Base-by-base conservation (phyloP, 371 early-diverging fungal species). In the Mucor sp. region DNA sequence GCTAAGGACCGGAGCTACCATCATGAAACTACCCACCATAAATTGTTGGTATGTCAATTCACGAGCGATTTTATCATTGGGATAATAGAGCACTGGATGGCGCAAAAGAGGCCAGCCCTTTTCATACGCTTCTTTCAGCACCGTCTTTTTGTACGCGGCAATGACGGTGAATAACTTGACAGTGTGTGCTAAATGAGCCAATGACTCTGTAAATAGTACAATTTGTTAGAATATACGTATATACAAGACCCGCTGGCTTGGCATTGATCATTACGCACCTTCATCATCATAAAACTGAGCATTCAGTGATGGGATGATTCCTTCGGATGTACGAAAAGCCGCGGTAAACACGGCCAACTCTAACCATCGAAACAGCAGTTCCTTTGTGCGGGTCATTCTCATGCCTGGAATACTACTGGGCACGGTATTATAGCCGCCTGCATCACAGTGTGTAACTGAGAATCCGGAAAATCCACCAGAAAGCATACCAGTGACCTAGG, bases 101-200 rank as follows among this genome's bases (percentile, higher is more conserved):
- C 85, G 82, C 66, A 85, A 72, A 33, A 81, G 48, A 12, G 87
- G 87, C 78, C 80, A 83, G 4, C 87, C 87, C 35, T 79, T 74
- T 28, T 74, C 72, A n/a, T 80, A 67, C 9, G 81, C 83, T 62
- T 85, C 87, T 19, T 73, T 65, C 44, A 85, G 61, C 6, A 83
- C 70, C 3, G 50, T 66, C 37, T 77, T 76, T 50, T 80, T 65
- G 39, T 87, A 85, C 0, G 63, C 67, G 14, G 80, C 50, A 35
- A 85, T 39, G 0, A 69, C 17, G n/a, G 60, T 61, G 44, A 77
- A 86, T 4, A 86, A 47, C 21, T 72, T 70, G 5, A 79, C 74
- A 0, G 72, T 77, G 35, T 80, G 79, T 0, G 74, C 71, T 48
- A 86, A 69, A 44, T 83, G 81, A 3, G 39, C 33, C 30, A 68